These are phyloP conservation scores for Neurospora discreta DNA, from an alignment of 495 filamentous ascomycete genomes.

Conservation along the genomic window DNA sequence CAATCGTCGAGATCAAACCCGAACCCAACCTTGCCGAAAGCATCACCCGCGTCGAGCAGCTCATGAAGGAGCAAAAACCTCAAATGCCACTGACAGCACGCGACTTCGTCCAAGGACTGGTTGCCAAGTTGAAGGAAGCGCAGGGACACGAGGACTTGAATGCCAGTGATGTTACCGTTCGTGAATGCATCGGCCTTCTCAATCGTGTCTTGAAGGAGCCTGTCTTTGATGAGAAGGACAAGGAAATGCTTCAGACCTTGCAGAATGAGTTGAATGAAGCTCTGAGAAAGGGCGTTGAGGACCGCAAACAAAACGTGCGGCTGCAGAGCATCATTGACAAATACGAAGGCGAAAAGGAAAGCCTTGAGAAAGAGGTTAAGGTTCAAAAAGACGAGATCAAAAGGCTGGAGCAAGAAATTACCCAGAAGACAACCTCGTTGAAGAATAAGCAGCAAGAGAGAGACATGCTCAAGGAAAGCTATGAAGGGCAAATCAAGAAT, in stretches of 20 bases:
- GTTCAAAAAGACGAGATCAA: slow-evolving; percentile 2
- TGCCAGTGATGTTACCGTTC: background rate
- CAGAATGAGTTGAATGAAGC: background rate
- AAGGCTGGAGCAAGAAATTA: background rate
- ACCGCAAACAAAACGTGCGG: background rate
- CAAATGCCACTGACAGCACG: background rate
- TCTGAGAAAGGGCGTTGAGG: background rate
- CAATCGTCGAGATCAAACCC: background rate
- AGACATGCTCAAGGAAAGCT: background rate
- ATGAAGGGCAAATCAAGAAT: background rate
- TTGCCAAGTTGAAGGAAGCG: background rate
- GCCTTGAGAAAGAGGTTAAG: background rate
- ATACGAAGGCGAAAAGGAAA: background rate
- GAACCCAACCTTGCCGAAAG: background rate
- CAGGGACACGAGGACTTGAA: background rate
- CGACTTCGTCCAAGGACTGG: background rate
- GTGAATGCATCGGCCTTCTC: background rate
- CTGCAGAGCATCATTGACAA: background rate
- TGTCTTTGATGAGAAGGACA: background rate
- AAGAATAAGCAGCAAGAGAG: background rate
- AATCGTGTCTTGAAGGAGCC: background rate
- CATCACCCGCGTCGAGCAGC: background rate
- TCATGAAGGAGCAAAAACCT: background rate
- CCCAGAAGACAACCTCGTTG: background rate
- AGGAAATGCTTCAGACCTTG: background rate